These are phyloP conservation scores for Diversispora eburnea DNA, from an alignment of 192 early-diverging fungal species.

Conservation along the genomic window DNA sequence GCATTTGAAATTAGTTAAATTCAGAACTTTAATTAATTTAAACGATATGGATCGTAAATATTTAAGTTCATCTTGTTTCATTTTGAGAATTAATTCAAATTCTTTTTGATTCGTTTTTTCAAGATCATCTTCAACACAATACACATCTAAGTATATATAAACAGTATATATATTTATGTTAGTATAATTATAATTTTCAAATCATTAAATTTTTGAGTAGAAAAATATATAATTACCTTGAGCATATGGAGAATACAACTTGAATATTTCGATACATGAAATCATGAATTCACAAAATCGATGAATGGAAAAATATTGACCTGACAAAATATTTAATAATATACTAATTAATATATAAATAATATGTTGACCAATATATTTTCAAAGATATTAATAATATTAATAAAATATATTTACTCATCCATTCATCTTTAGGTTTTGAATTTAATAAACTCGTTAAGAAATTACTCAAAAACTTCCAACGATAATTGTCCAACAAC, in stretches of 20 bases:
- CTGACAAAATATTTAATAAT: background rate
- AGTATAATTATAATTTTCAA: background rate
- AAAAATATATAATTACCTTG: too few species aligned
- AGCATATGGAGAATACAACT: background rate
- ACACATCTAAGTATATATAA: background rate
- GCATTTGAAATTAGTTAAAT: background rate
- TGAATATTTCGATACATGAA: background rate
- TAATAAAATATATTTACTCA: background rate
- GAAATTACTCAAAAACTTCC: constrained; percentile 10
- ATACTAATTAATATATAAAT: background rate
- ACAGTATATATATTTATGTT: background rate
- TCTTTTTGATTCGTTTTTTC: constrained; percentile 7
- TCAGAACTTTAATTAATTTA: background rate
- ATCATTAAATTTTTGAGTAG: background rate
- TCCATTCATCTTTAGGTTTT: background rate
- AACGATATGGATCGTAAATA: background rate
- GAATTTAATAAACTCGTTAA: background rate
- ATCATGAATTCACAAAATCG: constrained; percentile 12
- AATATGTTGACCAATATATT: background rate
- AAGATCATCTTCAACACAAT: background rate
- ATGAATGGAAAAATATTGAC: too few species aligned
- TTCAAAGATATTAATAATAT: background rate
- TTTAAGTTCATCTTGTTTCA: background rate
- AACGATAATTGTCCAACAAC: constrained; percentile 1
- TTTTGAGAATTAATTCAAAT: constrained; percentile 1